These are phyloP conservation scores for Tolypocladium ophioglossoides DNA, from an alignment of 2,329 filamentous ascomycete species.

Conservation along the genomic window DNA sequence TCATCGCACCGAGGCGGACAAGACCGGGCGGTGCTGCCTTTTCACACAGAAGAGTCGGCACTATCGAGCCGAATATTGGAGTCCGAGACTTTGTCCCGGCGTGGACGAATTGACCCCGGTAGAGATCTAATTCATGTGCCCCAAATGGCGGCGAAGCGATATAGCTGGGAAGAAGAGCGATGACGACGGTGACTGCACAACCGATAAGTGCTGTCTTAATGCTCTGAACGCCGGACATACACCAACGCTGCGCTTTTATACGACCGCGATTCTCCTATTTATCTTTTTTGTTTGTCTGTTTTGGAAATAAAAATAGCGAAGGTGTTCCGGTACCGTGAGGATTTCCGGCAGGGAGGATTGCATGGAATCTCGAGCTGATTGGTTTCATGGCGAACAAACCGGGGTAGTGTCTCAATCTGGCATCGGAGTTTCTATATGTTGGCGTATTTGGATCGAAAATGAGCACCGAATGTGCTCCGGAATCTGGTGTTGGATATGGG, in stretches of 20 bases:
- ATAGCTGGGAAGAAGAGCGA: constrained; percentile 37
- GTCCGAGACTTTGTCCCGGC: not conserved
- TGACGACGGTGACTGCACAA: too few relatives aligned
- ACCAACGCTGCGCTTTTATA: not conserved
- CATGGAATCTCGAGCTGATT: not conserved
- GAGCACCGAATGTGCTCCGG: not conserved
- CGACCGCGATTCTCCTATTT: not conserved
- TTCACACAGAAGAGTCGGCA: not conserved
- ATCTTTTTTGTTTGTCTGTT: constrained; percentile 2
- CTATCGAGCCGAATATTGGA: not conserved
- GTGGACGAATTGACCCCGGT: constrained; percentile 30
- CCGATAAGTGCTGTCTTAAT: not conserved
- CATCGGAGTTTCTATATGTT: not conserved
- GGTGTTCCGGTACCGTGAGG: constrained; percentile 7
- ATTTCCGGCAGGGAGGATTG: not conserved
- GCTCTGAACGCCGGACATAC: not conserved
- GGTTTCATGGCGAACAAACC: not conserved
- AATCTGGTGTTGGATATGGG: not conserved
- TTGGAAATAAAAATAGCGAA: constrained; percentile 6
- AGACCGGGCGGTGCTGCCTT: not conserved
- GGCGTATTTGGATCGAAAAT: not conserved
- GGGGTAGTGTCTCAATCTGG: not conserved
- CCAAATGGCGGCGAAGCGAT: constrained; percentile 36
- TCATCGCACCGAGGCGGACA: not conserved
- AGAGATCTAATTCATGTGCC: constrained; percentile 40